Base-by-base conservation (phyloP, 2,329 filamentous ascomycete species). In the Biscogniauxia sp. region DNA sequence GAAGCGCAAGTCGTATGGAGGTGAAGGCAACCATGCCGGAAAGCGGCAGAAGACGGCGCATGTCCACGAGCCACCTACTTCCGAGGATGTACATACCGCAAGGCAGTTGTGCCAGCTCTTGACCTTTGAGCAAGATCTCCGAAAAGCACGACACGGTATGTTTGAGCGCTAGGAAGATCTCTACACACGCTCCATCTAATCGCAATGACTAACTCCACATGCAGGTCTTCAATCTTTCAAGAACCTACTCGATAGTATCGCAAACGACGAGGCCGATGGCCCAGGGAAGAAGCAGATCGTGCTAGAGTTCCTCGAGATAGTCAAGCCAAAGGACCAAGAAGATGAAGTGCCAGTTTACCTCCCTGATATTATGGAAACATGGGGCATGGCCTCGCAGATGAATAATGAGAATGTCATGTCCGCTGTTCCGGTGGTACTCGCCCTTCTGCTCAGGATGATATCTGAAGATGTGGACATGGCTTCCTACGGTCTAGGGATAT, bases 391-490 rank as follows among this genome's bases (percentile, higher is more conserved):
- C 3, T 87, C 87, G 28, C 88, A 91, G 73, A 86, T 87, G 66
- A 92, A 91, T 72, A 90, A 93, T 67, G 93, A 97, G 61, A 85
- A 87, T 58, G 80, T 97, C 61, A 84, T 95, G 72, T 94, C 93
- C 1, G 86, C 91, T 7, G 87, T 95, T 2, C 88, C 90, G 1
- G 91, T 94, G 1, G 88, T 93, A 7, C 78, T 99, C 28, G 91
- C 92, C 1, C 82, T 97, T 20, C 83, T 98, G 53, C 80, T 98
- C 41, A 92, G 89, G 74, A 85, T 90, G 20, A 81, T 96, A 53
- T 93, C 93, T 0, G 84, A 81, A 50, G 84, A 89, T 17, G 78
- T 95, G 54, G 88, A 95, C 45, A 84, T 96, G 56, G 85, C 89
- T 1, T 82, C 90, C 1, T 86, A 91, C 68, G 94, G 93, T 9